These are phyloP conservation scores for Tolypocladium album DNA, from an alignment of 2,329 filamentous ascomycete species.

Conservation along the genomic window DNA sequence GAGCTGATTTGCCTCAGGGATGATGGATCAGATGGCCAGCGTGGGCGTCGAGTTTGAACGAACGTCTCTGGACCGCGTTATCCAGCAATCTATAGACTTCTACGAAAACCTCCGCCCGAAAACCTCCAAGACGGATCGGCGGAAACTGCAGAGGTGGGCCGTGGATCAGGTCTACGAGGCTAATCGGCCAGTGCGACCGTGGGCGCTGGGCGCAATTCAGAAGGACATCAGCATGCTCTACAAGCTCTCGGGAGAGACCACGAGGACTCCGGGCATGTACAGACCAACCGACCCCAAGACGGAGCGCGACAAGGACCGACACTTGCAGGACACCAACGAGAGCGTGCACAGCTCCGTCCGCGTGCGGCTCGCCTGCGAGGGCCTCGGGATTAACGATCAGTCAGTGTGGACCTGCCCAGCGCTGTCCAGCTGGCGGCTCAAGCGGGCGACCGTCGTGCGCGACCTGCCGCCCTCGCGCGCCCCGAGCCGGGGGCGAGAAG, in stretches of 20 bases:
- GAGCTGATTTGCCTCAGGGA: conserved; percentile 25
- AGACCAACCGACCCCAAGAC: conserved; percentile 30
- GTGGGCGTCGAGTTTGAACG: conserved; percentile 39
- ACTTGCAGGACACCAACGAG: conserved; percentile 42
- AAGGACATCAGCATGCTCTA: conserved; percentile 29
- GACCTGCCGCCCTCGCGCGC: neutral
- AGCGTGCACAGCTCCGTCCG: conserved; percentile 43
- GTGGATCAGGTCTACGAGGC: conserved; percentile 33
- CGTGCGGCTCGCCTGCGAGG: conserved; percentile 38
- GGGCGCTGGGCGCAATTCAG: conserved; percentile 34
- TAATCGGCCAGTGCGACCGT: conserved; percentile 36
- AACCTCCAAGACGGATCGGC: conserved; percentile 4
- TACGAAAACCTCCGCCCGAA: conserved; percentile 14
- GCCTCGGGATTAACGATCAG: conserved; percentile 37
- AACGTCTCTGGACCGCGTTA: conserved; percentile 28
- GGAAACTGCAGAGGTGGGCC: conserved; percentile 27
- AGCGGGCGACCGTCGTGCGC: conserved; percentile 13
- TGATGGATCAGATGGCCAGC: conserved; percentile 44
- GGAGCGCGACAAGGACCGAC: conserved; percentile 22
- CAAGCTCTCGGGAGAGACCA: conserved; percentile 29
- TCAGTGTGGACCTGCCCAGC: conserved; percentile 35
- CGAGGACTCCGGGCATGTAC: conserved; percentile 37
- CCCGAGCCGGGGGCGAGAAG: neutral
- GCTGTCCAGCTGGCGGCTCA: conserved; percentile 32
- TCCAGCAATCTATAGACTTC: conserved; percentile 20